Percentiles rank a stretch among this genome's conserved stretches.
These are phyloP conservation scores for Plasmodium yoelii DNA, from an alignment of 169 alveolate genomes.

Conservation along the genomic window DNA sequence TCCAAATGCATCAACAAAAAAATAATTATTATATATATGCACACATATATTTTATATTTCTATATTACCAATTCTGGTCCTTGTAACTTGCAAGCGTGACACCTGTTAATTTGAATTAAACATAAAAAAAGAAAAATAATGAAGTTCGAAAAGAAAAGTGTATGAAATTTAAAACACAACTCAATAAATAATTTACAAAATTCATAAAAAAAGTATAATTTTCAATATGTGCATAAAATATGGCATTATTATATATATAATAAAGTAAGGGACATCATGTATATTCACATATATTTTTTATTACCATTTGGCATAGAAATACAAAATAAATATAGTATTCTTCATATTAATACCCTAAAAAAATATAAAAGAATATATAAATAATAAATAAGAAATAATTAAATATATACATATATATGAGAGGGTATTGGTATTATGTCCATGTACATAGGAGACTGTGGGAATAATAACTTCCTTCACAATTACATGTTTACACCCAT, in stretches of 20 bases:
- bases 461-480: too few relatives aligned
- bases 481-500: too few relatives aligned
- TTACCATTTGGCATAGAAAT: conserved; percentile 73
- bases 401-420: background rate
- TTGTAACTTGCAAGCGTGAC: conserved; percentile 71
- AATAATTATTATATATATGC: conserved; percentile 10
- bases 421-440: background rate
- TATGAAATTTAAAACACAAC: background rate
- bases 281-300: background rate
- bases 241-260: too few relatives aligned
- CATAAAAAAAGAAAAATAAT: conserved; percentile 5
- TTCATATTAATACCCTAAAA: conserved; percentile 28
- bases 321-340: conserved; percentile 32
- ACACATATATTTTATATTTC: conserved; percentile 6
- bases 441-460: too few relatives aligned
- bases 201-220: background rate
- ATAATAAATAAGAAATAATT: background rate
- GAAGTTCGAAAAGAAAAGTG: background rate
- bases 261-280: background rate
- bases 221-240: background rate
- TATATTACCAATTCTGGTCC: conserved; percentile 52
- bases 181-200: background rate
- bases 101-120: conserved; percentile 18
- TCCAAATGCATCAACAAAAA: background rate
- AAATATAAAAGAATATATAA: conserved; percentile 1